Evolutionary conservation across 306 rosid genomes (phyloP), one percentile per base, ranked within the genome.

Genomic region (Citrullus mucosospermus): DNA sequence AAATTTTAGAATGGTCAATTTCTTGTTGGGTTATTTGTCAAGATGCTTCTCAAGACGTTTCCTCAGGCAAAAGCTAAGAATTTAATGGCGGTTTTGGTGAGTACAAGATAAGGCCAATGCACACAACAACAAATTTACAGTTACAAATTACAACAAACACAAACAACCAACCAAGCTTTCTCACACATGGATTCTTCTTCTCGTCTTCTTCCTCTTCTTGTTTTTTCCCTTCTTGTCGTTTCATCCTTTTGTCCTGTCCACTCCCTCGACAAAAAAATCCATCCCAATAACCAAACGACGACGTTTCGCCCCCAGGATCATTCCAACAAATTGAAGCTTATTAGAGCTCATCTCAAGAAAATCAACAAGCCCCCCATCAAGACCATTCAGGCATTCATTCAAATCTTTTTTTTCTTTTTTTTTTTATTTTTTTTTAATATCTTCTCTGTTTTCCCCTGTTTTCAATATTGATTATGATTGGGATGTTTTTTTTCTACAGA

Each of bases 331-430:
- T 39, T 92, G 80, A 86, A 86, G 59, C 46, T 77, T 14, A 81
- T 93, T 58, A 85, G 79, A 83, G 81, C 82, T 73, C 90, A 82
- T 87, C 96, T 93, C 54, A 88, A 78, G 9, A 82, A 83, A 70
- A 87, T 93, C 84, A 93, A 93, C 85, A 93, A 90, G 83, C 86
- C 96, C 34, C 30, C 92, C n/a, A 36, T 85, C 66, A 93, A 92
- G 82, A 89, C 96, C 86, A 88, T 93, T 92, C 91, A 90, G 91
- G 98, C 81, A 65, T 18, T 55, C 10, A 51, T 51, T 51, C 51
- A 46, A 16, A 32, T 32, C n/a, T 41, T 9, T 41, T 9, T 9
- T 0, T 6, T 0, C 0, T 79, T 34, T 9, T 8, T 2, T 2
- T 43, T 8, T 1, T 25, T 62, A 86, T 68, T 83, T 53, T 0